Base-by-base conservation (phyloP, 331 rosid species). In the Arachis monticola region DNA sequence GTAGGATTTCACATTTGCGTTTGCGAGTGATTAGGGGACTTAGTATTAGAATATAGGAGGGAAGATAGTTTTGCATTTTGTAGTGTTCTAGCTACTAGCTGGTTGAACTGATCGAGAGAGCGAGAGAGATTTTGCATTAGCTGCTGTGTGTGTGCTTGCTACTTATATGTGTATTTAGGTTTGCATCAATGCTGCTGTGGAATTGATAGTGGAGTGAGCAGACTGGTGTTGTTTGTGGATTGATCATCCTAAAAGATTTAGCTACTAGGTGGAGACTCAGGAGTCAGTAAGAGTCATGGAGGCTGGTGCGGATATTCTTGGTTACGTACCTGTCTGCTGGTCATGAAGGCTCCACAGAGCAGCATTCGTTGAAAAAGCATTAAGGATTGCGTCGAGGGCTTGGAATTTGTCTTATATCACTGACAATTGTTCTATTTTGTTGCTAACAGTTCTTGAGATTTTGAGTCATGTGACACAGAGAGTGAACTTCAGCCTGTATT, bases 391-490 rank as follows among this genome's bases (percentile, higher is more conserved):
- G 48, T 62, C 6, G 67, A 62, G 67, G 67, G 11, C 67, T 40
- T 35, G n/a, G 10, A n/a, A n/a, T n/a, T 63, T 10, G 50, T 7
- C 14, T 62, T 63, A 63, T 12, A 11, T 11, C 27, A 22, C 50
- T 63, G 8, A n/a, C 68, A 40, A 22, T 48, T 13, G 10, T 38
- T 69, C 67, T 84, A 11, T 64, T 77, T 42, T 74, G 64, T 61
- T 67, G 35, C 2, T 76, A 27, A 64, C 83, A 94, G 98, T 94
- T 77, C 89, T 94, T 66, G 98, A 94, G 88, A 94, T 94, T 78
- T 84, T 94, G 91, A 90, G 95, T 81, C 98, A 93, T 13, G 92
- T 93, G 55, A 93, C 91, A 87, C 89, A 93, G 88, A 87, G 98
- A 84, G 98, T 93, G 80, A 93, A 93, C 96, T 88, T 38, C 96